Evolutionary conservation across 1,139 yeast genomes (phyloP).

Genomic region (Suhomyces guaymorum): DNA sequence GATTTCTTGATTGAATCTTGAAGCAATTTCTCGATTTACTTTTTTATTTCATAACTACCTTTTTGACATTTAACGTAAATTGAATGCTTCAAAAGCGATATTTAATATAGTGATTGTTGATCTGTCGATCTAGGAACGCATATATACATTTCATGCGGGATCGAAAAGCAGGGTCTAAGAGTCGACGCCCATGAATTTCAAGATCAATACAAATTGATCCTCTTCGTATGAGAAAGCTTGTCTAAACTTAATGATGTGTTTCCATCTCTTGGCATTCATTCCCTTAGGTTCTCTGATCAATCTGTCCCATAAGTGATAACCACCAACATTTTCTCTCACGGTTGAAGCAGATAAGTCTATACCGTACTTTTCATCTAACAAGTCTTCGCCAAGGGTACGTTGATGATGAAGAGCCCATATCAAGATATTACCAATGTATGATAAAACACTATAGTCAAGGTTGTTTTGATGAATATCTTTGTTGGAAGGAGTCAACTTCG

Average conservation of each 20-base stretch:
- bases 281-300: slow-evolving; percentile 35
- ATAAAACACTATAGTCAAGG: slow-evolving; percentile 42
- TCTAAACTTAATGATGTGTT: slow-evolving; percentile 44
- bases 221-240: slow-evolving; percentile 42
- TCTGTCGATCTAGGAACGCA: too few relatives aligned
- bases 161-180: not conserved
- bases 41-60: too few relatives aligned
- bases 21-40: too few relatives aligned
- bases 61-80: too few relatives aligned
- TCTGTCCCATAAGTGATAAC: slow-evolving; percentile 47
- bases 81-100: not conserved
- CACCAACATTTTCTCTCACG: slow-evolving; percentile 38
- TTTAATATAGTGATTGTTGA: too few relatives aligned
- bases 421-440: slow-evolving; percentile 44
- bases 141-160: too few relatives aligned
- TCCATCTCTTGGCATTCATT: slow-evolving; percentile 49
- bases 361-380: slow-evolving; percentile 25
- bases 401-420: slow-evolving; percentile 42
- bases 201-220: slow-evolving; percentile 44
- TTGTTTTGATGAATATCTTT: slow-evolving; percentile 37
- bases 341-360: slow-evolving; percentile 20
- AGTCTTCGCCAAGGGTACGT: slow-evolving; percentile 19
- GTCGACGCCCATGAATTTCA: slow-evolving; percentile 38
- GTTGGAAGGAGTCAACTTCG: slow-evolving; percentile 39
- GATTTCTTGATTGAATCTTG: slow-evolving; percentile 45